Conservation (phyloP, 2,329 filamentous ascomycete genomes). For the Fusarium circinatum region DNA sequence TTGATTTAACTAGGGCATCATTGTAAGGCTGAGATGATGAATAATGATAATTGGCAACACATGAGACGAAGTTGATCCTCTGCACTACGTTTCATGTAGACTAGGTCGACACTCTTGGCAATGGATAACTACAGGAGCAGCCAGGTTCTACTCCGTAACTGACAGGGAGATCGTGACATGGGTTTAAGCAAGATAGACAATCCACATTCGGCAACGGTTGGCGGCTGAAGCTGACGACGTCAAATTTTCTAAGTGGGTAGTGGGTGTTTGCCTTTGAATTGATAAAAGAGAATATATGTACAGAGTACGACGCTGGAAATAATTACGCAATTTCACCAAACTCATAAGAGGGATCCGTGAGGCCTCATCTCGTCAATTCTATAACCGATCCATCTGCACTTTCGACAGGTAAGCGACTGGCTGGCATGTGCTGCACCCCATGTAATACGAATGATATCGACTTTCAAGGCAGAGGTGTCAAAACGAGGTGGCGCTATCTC, state of each 20-base stretch:
- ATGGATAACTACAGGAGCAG: not conserved
- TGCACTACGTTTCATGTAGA: conserved; percentile 28
- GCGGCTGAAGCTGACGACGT: conserved; percentile 4
- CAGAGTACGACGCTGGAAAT: not conserved
- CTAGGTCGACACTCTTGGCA: not conserved
- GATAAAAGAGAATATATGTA: not conserved
- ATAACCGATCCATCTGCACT: not conserved
- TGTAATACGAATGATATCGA: not conserved
- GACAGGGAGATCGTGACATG: conserved; percentile 24
- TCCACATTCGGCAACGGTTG: conserved; percentile 17
- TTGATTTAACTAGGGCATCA: not conserved
- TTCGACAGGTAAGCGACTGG: not conserved
- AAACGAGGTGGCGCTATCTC: conserved; percentile 2
- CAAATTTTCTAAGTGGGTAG: conserved; percentile 1
- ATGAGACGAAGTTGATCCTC: conserved; percentile 24
- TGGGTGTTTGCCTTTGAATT: not conserved
- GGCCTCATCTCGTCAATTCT: conserved; percentile 9
- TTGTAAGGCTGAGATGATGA: conserved; percentile 11
- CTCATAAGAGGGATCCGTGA: not conserved
- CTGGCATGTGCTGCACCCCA: not conserved
- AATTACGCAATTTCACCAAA: not conserved
- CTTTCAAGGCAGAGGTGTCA: not conserved
- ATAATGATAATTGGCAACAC: conserved; percentile 19
- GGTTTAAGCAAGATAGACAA: conserved; percentile 14
- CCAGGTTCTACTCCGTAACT: not conserved